A percentile compares a stretch with the other conserved stretches of the same genome.
Evolutionary conservation across 345 rosid species (phyloP).

Genomic region (Corchorus olitorius): DNA sequence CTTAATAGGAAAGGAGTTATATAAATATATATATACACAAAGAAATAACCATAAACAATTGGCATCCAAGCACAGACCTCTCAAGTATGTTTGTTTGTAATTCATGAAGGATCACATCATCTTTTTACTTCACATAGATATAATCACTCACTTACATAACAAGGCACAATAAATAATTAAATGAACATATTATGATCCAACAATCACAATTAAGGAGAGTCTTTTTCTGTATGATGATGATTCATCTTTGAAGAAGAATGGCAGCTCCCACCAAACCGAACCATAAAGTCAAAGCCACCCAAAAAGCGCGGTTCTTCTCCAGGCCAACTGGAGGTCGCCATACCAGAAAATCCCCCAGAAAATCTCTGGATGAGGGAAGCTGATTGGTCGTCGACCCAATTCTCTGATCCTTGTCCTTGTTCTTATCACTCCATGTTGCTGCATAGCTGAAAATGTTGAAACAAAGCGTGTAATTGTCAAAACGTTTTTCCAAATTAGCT

Average conservation of each 20-base stretch:
- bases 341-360: conserved; percentile 66
- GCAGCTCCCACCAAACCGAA: conserved; percentile 89
- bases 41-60: neutral
- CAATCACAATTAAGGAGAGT: conserved; percentile 12
- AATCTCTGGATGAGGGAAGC: conserved; percentile 65
- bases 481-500: conserved; percentile 25
- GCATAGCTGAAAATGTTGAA: conserved; percentile 65
- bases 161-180: conserved; percentile 31
- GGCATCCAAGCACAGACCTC: neutral
- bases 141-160: conserved; percentile 16
- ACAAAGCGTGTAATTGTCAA: conserved; percentile 52
- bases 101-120: neutral
- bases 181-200: conserved; percentile 22
- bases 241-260: conserved; percentile 64
- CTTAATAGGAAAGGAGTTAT: neutral
- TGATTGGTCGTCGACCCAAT: conserved; percentile 66
- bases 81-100: neutral
- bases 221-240: neutral
- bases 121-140: conserved; percentile 28
- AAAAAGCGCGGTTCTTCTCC: conserved; percentile 68
- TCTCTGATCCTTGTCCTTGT: conserved; percentile 57
- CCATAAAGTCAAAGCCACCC: conserved; percentile 83
- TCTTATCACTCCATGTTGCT: conserved; percentile 78
- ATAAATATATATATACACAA: neutral
- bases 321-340: conserved; percentile 78